Evolutionary conservation across 306 rosid genomes (phyloP), one percentile per base, ranked within the genome.

Genomic region (Chamaecrista fasciculata): DNA sequence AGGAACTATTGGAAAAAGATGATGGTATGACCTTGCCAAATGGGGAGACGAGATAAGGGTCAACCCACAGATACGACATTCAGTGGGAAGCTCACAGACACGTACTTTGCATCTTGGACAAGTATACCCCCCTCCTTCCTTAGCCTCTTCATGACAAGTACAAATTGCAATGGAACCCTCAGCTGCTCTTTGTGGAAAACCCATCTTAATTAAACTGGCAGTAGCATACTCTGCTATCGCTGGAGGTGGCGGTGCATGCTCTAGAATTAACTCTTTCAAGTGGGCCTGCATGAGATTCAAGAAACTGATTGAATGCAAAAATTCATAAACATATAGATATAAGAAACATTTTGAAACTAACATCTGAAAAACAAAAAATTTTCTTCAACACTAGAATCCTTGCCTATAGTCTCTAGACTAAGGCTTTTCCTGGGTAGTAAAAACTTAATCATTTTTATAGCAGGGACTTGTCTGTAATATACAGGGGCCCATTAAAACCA

Each of bases 241-340:
- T 28, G 98, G 98, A 70, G 98, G 96, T 50, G 98, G 98, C 12
- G 97, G 97, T 34, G 96, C 97, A 66, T 94, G 97, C 86, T 94
- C 98, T 66, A 94, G 76, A 69, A 94, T 76, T 52, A 94, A 73
- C 81, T 94, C 97, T 82, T 82, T 90, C 34, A 90, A 88, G 84
- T 90, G 97, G 33, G 83, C 62, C 97, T 93, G 83, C 79, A 69
- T 19, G 15, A 80, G 39, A 76, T 48, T 72, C 26, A 46, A 16
- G 74, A 31, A 72, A 62, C 70, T 47, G 56, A 31, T 55, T 34
- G 46, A 78, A 78, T 21, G 29, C 23, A 46, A 24, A 59, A 23
- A 70, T 23, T 62, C 37, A 60, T 11, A 20, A 66, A 60, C 3
- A 16, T 39, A 49, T 46, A 40, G n/a, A 16, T 39, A 49, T 5